phyloP scores from a whole-genome alignment of 495 filamentous ascomycete genomes.

The Astrocystis sublimbata region DNA sequence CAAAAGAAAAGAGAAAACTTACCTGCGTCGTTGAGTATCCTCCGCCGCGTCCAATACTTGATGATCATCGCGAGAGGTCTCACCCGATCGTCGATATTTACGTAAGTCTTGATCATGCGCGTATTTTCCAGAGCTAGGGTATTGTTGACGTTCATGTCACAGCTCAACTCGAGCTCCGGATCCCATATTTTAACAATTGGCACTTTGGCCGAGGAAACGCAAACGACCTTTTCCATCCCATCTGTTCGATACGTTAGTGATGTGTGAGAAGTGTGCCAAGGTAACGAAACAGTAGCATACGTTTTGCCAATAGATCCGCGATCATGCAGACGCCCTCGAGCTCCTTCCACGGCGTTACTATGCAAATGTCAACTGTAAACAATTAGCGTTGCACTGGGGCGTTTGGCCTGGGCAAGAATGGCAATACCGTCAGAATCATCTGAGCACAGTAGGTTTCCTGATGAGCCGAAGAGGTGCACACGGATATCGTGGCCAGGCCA shows the following conservation, averaged over 20 bases:
- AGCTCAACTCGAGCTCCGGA: slow-evolving; percentile 84
- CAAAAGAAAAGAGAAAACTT: slow-evolving; percentile 35
- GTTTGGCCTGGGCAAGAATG: slow-evolving; percentile 32
- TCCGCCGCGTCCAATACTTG: slow-evolving; percentile 92
- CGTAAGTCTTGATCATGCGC: slow-evolving; percentile 96
- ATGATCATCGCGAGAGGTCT: slow-evolving; percentile 92
- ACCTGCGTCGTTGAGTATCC: slow-evolving; percentile 96
- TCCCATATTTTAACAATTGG: slow-evolving; percentile 99
- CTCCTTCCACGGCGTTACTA: slow-evolving; percentile 81
- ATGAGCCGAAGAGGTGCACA: slow-evolving; percentile 94
- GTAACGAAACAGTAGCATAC: slow-evolving; percentile 53
- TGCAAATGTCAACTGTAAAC: slow-evolving; percentile 87
- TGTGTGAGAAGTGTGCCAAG: background rate
- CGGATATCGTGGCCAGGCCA: slow-evolving; percentile 91
- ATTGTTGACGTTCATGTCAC: slow-evolving; percentile 99
- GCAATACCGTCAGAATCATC: slow-evolving; percentile 87
- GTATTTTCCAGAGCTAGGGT: slow-evolving; percentile 93
- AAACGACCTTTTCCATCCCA: slow-evolving; percentile 94
- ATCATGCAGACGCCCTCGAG: slow-evolving; percentile 85
- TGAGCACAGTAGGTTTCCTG: slow-evolving; percentile 91
- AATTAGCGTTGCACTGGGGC: slow-evolving; percentile 27
- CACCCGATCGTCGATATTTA: slow-evolving; percentile 88
- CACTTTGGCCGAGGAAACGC: slow-evolving; percentile 90
- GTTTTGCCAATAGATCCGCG: slow-evolving; percentile 77
- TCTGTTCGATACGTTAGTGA: slow-evolving; percentile 53